Conservation (phyloP, 306 rosid species). For the Ceratonia siliqua region DNA sequence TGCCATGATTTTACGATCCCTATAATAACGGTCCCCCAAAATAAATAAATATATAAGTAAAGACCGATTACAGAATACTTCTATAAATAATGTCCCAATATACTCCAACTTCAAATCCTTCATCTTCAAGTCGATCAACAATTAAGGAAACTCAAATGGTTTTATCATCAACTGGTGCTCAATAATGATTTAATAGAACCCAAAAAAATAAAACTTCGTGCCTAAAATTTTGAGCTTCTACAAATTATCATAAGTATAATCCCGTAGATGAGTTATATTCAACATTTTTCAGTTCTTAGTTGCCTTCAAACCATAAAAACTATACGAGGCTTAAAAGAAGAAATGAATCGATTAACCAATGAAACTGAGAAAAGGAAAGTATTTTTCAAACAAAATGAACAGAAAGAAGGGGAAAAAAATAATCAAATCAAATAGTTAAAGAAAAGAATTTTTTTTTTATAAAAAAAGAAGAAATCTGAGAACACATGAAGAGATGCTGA, state of each 20-base stretch:
- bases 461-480: constrained; percentile 27
- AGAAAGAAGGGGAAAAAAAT: not conserved
- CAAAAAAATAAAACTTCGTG: not conserved
- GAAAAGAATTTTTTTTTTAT: not conserved
- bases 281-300: not conserved
- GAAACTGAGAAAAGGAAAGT: not conserved
- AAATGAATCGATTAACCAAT: constrained; percentile 13
- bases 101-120: constrained; percentile 22
- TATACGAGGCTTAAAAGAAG: not conserved
- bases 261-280: not conserved
- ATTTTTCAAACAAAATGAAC: not conserved
- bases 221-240: not conserved
- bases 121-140: not conserved
- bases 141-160: not conserved
- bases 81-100: not conserved
- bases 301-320: not conserved
- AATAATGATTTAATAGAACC: not conserved
- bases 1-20: constrained; percentile 2
- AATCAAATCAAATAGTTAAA: constrained; percentile 17
- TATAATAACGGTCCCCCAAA: not conserved
- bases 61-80: constrained; percentile 24
- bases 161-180: not conserved
- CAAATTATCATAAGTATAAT: not conserved
- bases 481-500: constrained; percentile 28
- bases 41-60: not conserved